These are phyloP conservation scores for Nakazawaea siamensis DNA, from an alignment of 805 yeast genomes.

Conservation along the genomic window DNA sequence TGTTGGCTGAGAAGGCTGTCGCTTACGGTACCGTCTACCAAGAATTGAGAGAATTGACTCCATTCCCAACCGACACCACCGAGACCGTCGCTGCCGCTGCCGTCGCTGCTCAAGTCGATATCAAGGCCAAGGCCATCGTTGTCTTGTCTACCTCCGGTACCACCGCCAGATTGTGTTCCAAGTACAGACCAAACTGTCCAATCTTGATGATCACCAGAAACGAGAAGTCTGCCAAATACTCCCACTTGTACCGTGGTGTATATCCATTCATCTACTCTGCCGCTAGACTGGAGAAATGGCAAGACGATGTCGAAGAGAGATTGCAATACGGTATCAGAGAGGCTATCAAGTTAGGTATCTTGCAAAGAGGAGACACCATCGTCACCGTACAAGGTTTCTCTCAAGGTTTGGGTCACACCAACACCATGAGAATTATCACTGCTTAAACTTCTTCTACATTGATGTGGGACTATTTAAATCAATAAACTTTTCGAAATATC, in stretches of 20 bases:
- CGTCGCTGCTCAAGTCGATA: slow-evolving; percentile 93
- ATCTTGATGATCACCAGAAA: slow-evolving; percentile 97
- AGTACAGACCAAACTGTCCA: slow-evolving; percentile 97
- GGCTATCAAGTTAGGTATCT: slow-evolving; percentile 80
- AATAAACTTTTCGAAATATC: too few relatives aligned
- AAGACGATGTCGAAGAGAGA: slow-evolving; percentile 92
- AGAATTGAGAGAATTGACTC: slow-evolving; percentile 80
- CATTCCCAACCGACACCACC: slow-evolving; percentile 84
- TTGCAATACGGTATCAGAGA: slow-evolving; percentile 86
- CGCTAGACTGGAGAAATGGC: slow-evolving; percentile 75
- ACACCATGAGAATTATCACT: slow-evolving; percentile 88
- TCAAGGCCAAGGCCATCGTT: slow-evolving; percentile 92
- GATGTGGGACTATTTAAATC: too few relatives aligned
- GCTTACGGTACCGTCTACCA: slow-evolving; percentile 78
- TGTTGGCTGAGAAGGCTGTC: slow-evolving; percentile 94
- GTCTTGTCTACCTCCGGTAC: slow-evolving; percentile 93
- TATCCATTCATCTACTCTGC: slow-evolving; percentile 86
- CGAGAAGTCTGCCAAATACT: slow-evolving; percentile 85
- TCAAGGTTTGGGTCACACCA: slow-evolving; percentile 97
- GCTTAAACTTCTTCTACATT: too few relatives aligned
- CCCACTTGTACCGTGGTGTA: slow-evolving; percentile 97
- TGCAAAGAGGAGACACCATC: slow-evolving; percentile 79
- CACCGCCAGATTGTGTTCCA: slow-evolving; percentile 92
- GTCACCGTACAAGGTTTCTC: slow-evolving; percentile 98
- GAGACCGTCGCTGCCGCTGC: slow-evolving; percentile 98